A percentile compares a stretch with the other conserved stretches of the same genome.
These are phyloP conservation scores for Plasmodium sp. DNA, from an alignment of 169 alveolate species.

Conservation along the genomic window DNA sequence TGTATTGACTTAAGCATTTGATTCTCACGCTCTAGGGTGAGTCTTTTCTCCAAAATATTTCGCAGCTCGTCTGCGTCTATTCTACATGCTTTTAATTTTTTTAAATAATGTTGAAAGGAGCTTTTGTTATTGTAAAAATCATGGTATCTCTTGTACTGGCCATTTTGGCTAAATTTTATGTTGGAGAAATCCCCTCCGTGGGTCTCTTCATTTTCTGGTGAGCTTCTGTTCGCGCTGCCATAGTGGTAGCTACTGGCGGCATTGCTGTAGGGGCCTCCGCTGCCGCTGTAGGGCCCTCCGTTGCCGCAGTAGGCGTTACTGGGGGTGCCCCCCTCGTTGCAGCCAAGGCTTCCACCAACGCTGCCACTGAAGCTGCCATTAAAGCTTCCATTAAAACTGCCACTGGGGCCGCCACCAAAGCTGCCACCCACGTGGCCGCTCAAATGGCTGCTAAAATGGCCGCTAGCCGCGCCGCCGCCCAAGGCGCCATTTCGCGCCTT, in stretches of 20 bases:
- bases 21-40: constrained; percentile 32
- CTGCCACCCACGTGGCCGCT: not conserved
- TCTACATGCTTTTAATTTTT: constrained; percentile 60
- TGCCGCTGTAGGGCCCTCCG: not conserved
- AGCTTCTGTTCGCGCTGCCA: not conserved
- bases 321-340: not conserved
- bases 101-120: constrained; percentile 46
- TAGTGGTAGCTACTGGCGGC: not conserved
- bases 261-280: not conserved
- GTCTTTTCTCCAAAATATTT: constrained; percentile 21
- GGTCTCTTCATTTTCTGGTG: constrained; percentile 2
- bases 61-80: constrained; percentile 45
- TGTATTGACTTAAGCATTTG: constrained; percentile 25
- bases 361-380: not conserved
- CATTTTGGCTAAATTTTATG: constrained; percentile 24
- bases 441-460: not conserved
- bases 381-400: too few species aligned
- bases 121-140: constrained; percentile 53
- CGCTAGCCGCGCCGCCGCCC: not conserved
- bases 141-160: constrained; percentile 30
- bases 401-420: too few species aligned
- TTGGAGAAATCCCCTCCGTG: not conserved
- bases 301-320: not conserved
- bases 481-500: not conserved
- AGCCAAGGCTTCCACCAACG: not conserved